Percentiles rank a stretch among this genome's conserved stretches.
phyloP scores from a whole-genome alignment of 306 rosid genomes.

The Cucurbita ficifolia region DNA sequence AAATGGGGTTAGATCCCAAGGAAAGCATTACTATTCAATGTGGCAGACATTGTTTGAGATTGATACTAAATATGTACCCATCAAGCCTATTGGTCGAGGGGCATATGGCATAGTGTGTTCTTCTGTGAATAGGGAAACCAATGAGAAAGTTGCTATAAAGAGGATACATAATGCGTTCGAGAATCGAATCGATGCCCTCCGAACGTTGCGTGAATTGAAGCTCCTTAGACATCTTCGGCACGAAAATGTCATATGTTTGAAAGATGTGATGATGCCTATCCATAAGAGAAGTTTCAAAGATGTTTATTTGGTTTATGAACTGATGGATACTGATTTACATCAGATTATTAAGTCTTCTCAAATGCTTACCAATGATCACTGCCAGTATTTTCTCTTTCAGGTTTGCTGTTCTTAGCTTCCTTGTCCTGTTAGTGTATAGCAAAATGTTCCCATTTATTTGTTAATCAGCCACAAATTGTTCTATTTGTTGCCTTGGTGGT shows the following conservation, averaged over 20 bases:
- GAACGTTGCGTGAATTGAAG: slow-evolving; percentile 78
- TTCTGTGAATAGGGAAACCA: slow-evolving; percentile 60
- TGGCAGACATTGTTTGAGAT: slow-evolving; percentile 89
- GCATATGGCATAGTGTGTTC: slow-evolving; percentile 89
- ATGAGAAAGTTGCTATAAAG: slow-evolving; percentile 82
- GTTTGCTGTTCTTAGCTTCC: slow-evolving; percentile 18
- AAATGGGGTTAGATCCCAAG: slow-evolving; percentile 48
- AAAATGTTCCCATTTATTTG: neutral
- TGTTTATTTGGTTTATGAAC: slow-evolving; percentile 85
- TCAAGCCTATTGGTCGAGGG: slow-evolving; percentile 89
- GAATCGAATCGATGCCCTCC: slow-evolving; percentile 68
- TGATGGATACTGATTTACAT: slow-evolving; percentile 95
- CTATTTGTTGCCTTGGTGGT: neutral
- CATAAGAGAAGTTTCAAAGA: slow-evolving; percentile 62
- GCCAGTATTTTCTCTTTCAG: slow-evolving; percentile 95
- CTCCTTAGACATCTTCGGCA: slow-evolving; percentile 79
- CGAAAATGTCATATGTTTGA: slow-evolving; percentile 70
- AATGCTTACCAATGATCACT: slow-evolving; percentile 68
- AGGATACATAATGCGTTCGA: slow-evolving; percentile 73
- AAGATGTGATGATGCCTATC: slow-evolving; percentile 82
- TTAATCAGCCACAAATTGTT: neutral
- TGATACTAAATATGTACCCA: slow-evolving; percentile 76
- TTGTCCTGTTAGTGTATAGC: neutral
- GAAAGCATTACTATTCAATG: slow-evolving; percentile 84
- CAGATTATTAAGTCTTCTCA: slow-evolving; percentile 87